These are phyloP conservation scores for Aphanoascus verrucosus DNA, from an alignment of 2,329 filamentous ascomycete species.

Conservation along the genomic window DNA sequence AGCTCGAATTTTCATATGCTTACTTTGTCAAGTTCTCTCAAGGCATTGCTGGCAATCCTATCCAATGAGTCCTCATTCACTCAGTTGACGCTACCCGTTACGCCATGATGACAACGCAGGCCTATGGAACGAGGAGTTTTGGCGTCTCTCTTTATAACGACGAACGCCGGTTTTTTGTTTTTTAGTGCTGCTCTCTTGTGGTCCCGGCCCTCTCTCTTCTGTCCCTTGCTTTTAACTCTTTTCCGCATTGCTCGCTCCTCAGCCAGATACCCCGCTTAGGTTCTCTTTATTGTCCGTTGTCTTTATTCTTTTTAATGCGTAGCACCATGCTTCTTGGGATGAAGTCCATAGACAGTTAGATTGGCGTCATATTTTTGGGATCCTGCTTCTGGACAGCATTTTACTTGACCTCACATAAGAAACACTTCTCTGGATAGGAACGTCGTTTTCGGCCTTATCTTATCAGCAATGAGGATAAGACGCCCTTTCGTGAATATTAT, in stretches of 20 bases:
- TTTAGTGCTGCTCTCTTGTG: neutral
- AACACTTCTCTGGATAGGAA: neutral
- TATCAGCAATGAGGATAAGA: neutral
- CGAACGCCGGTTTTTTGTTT: neutral
- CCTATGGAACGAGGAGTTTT: slow-evolving; percentile 3
- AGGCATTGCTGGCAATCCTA: slow-evolving; percentile 11
- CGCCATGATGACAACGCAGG: neutral
- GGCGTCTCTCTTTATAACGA: neutral
- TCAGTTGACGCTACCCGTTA: neutral
- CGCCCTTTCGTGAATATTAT: neutral
- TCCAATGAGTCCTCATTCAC: neutral
- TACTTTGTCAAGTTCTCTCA: neutral
- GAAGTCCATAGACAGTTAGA: neutral
- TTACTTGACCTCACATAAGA: neutral
- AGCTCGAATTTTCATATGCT: neutral
- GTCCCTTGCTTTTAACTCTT: neutral
- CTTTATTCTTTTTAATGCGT: neutral
- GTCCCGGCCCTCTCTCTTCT: neutral
- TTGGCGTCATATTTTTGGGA: neutral
- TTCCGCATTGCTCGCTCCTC: neutral
- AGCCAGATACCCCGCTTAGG: slow-evolving; percentile 6
- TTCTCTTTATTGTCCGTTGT: neutral
- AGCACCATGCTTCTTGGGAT: neutral
- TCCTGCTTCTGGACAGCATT: neutral
- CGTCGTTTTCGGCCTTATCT: neutral